Base-by-base conservation (phyloP, 1,139 yeast species). In the Groenewaldozyma auringiensis region DNA sequence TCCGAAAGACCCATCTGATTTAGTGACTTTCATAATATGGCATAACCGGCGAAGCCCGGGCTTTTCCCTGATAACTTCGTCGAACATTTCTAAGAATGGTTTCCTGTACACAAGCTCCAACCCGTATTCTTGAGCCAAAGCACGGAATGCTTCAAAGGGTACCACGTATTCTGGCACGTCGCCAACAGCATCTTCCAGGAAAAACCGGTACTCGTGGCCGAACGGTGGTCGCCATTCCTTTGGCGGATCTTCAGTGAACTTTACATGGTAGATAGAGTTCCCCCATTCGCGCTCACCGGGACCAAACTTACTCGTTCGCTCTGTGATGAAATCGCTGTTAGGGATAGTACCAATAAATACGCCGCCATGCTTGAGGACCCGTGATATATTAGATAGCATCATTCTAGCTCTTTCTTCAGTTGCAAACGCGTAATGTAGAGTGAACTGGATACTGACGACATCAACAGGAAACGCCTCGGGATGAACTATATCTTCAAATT, bases 81-180 rank as follows among this genome's bases (percentile, higher is more conserved):
- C 82, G 67, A 87, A 92, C 60, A 89, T 78, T 42, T 87, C 89
- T 52, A 83, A 76, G 58, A 92, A 92, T 45, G 85, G 83, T 69
- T 81, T 81, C 57, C 82, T 82, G 56, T 79, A 78, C 48, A 81
- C 75, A 49, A 94, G 67, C 47, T 79, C 81, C 55, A 92, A 66
- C 21, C 88, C 87, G 62, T 81, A 84, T 50, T 87, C 95, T 61
- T 83, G 89, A 42, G 95, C 94, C 43, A 88, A 67, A 49, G 82
- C 77, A 61, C 95, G 73, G 49, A 92, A 76, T 0, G 83, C 78
- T 58, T 92, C 96, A 66, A 92, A 88, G 0, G 97, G 98, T 3
- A 92, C 96, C n/a, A 92, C 94, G 60, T 85, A 92, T 61, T 92
- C 99, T 0, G 97, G 97, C 6, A 92, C 96, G 58, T 92, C 82